Conservation (phyloP, 1,284 basidiomycete genomes). For the Ustilago loliicola region DNA sequence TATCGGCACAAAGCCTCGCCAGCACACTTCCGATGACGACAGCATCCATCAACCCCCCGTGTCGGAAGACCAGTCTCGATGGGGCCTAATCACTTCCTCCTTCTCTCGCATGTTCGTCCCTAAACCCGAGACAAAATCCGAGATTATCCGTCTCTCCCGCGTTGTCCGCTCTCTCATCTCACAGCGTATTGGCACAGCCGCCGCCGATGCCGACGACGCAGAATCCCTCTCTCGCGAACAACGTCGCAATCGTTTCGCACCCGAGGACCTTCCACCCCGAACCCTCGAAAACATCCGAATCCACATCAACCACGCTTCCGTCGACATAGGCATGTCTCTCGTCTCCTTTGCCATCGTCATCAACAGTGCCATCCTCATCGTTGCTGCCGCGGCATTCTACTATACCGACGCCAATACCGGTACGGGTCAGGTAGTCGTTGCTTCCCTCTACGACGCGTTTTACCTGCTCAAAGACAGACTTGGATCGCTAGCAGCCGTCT, state of each 20-base stretch:
- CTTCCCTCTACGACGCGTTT: conserved; percentile 64
- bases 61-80: conserved; percentile 10
- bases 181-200: conserved; percentile 7
- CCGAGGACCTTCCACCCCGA: conserved; percentile 26
- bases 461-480: conserved; percentile 55
- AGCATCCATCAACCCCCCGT: neutral
- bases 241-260: neutral
- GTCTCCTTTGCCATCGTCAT: conserved; percentile 77
- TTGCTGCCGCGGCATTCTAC: conserved; percentile 73
- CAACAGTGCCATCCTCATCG: conserved; percentile 80
- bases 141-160: conserved; percentile 23
- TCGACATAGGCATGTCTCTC: conserved; percentile 69
- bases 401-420: conserved; percentile 33
- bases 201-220: conserved; percentile 8
- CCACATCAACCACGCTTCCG: conserved; percentile 65
- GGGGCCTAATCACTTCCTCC: conserved; percentile 20
- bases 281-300: conserved; percentile 51
- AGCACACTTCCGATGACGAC: neutral
- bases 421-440: conserved; percentile 54
- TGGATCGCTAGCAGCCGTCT: conserved; percentile 56
- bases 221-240: conserved; percentile 13
- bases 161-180: conserved; percentile 28
- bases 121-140: conserved; percentile 25
- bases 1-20: conserved; percentile 5
- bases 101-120: conserved; percentile 11